These are phyloP conservation scores for Fusarium staphyleae DNA, from an alignment of 2,329 filamentous ascomycete species.

Conservation along the genomic window DNA sequence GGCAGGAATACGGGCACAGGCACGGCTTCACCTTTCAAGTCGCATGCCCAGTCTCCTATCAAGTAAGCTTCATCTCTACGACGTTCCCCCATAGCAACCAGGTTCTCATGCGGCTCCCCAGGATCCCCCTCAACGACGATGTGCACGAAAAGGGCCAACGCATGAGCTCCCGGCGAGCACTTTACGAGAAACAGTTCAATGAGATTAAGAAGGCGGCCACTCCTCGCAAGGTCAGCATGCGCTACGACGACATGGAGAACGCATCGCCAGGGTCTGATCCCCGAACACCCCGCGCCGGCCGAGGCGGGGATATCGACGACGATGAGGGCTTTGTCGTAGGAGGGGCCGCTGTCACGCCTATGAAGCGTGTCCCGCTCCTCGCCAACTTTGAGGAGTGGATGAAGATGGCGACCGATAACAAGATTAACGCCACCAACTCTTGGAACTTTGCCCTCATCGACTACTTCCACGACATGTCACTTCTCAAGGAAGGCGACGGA, in stretches of 20 bases:
- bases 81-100: conserved; percentile 8
- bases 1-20: conserved; percentile 56
- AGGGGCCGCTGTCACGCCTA: conserved; percentile 83
- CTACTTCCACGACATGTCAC: conserved; percentile 99
- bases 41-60: conserved; percentile 57
- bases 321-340: conserved; percentile 71
- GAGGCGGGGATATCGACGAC: conserved; percentile 51
- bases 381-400: conserved; percentile 99
- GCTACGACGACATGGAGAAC: conserved; percentile 66
- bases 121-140: conserved; percentile 97
- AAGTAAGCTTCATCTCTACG: conserved; percentile 54
- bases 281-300: conserved; percentile 56
- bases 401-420: conserved; percentile 99
- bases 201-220: conserved; percentile 80
- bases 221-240: conserved; percentile 67
- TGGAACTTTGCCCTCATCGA: conserved; percentile 99
- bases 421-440: conserved; percentile 97
- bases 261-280: conserved; percentile 63
- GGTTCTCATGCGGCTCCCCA: conserved; percentile 47
- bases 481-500: conserved; percentile 93
- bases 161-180: conserved; percentile 83
- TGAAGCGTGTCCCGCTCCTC: conserved; percentile 93
- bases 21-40: conserved; percentile 61
- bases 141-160: conserved; percentile 88
- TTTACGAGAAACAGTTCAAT: conserved; percentile 90